Conservation (phyloP, 306 rosid species). For the Pyrus pyrifolia region DNA sequence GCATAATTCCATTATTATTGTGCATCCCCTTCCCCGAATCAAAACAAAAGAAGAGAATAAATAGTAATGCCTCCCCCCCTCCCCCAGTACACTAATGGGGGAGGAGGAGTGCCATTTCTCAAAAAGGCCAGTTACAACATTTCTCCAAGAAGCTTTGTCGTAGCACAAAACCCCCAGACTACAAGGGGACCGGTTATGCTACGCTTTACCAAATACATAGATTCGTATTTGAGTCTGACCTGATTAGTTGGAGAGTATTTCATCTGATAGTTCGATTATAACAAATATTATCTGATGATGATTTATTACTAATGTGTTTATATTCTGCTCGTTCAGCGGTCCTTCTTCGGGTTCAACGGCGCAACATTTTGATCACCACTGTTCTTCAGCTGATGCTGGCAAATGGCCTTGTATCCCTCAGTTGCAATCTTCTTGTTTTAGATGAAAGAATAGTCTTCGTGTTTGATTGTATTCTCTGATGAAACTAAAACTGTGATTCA, state of each 20-base stretch:
- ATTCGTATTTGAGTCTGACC: background rate
- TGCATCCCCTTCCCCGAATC: background rate
- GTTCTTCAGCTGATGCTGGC: constrained; percentile 1
- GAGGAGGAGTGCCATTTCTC: background rate
- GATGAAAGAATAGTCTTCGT: background rate
- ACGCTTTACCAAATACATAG: background rate
- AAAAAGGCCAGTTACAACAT: background rate
- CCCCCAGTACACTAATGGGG: background rate
- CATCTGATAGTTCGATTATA: background rate
- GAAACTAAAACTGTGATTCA: background rate
- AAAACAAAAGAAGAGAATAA: background rate
- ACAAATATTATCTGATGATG: background rate
- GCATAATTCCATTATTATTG: background rate
- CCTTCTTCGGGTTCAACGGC: constrained; percentile 82
- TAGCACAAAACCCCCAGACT: background rate
- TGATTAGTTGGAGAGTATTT: background rate
- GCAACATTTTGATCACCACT: constrained; percentile 60
- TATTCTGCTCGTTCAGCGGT: constrained; percentile 49
- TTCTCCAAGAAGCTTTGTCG: background rate
- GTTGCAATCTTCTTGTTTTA: constrained; percentile 9
- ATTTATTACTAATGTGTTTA: constrained; percentile 1
- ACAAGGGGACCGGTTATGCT: background rate
- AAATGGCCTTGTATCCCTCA: background rate
- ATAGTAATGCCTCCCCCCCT: background rate
- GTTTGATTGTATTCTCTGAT: background rate